Evolutionary conservation across 352 stramenopile genomes (phyloP).

Genomic region (Globisporangium echinulatum): DNA sequence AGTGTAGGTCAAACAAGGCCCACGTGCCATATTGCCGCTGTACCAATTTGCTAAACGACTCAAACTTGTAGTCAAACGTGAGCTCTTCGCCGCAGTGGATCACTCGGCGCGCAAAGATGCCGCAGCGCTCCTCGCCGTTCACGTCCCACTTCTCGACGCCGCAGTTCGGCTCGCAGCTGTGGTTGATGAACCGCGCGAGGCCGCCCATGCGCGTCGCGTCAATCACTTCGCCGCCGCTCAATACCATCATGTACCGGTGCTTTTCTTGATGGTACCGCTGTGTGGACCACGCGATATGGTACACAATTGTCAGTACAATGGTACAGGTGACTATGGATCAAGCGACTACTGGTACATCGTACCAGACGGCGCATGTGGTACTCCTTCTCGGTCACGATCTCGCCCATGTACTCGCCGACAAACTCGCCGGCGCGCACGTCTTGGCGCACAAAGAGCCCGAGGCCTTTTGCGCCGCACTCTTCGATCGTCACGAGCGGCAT

Average conservation of each 20-base stretch:
- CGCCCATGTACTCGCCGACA: conserved; percentile 78
- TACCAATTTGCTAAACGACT: conserved; percentile 48
- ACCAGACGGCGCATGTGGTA: conserved; percentile 75
- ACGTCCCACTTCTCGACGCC: conserved; percentile 93
- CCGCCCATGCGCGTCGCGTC: conserved; percentile 88
- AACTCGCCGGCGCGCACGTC: conserved; percentile 54
- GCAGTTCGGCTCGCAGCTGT: conserved; percentile 93
- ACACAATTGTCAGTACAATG: neutral
- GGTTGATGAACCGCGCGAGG: conserved; percentile 94
- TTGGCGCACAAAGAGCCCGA: conserved; percentile 45
- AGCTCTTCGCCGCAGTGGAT: conserved; percentile 90
- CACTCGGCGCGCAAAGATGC: conserved; percentile 90
- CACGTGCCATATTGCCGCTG: neutral
- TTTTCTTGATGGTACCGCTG: conserved; percentile 82
- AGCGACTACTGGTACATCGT: conserved; percentile 10
- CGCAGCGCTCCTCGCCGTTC: conserved; percentile 90
- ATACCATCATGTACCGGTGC: conserved; percentile 81
- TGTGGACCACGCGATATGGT: too few species aligned
- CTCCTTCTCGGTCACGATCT: conserved; percentile 81
- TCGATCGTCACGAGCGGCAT: conserved; percentile 51
- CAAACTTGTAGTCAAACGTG: conserved; percentile 95
- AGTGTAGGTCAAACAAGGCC: too few species aligned
- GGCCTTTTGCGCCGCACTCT: conserved; percentile 52
- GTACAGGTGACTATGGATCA: neutral
- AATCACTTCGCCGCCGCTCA: conserved; percentile 82